Conservation (phyloP, 495 filamentous ascomycete species). For the Hyaloscypha finlandica region DNA sequence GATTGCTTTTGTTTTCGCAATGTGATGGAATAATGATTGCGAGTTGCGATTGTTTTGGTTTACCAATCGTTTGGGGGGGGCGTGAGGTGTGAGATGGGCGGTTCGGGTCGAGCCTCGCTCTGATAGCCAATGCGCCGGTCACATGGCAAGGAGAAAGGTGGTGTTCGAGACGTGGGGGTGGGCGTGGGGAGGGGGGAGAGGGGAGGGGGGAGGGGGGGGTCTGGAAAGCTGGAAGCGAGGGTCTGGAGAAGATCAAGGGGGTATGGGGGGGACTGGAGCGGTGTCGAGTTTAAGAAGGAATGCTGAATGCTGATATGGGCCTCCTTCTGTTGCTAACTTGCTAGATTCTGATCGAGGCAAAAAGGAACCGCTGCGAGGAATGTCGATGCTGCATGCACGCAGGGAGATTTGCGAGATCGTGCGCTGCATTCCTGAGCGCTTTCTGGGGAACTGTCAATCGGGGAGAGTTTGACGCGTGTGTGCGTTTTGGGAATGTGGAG, state of each 20-base stretch:
- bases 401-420: conserved; percentile 6
- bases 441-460: neutral
- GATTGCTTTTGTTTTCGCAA: neutral
- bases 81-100: neutral
- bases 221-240: neutral
- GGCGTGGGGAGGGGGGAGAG: neutral
- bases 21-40: neutral
- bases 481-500: neutral
- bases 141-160: neutral
- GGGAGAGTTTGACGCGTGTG: neutral
- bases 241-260: neutral
- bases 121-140: neutral
- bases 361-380: neutral
- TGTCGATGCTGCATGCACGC: conserved; percentile 6
- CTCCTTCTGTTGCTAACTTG: neutral
- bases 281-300: neutral
- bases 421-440: neutral
- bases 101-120: conserved; percentile 11
- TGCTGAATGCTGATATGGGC: neutral
- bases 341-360: neutral
- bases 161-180: neutral
- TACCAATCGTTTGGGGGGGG: neutral
- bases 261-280: neutral
- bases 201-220: no score
- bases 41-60: neutral